Percentiles rank a stretch among this genome's conserved stretches.
Conservation (phyloP, 495 filamentous ascomycete genomes). For the Entonaema liquescens region DNA sequence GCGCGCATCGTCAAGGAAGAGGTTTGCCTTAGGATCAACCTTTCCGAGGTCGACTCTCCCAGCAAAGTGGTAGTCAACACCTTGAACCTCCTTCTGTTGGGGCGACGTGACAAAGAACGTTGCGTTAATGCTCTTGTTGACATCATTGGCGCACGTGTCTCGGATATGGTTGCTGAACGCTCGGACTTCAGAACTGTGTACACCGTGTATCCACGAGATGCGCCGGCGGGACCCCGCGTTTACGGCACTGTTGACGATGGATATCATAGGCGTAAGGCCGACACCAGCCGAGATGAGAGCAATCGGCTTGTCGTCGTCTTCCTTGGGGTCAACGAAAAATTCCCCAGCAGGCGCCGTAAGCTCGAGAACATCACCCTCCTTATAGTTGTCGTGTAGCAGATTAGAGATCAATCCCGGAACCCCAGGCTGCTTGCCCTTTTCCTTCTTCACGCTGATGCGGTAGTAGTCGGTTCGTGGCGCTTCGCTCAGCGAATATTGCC, state of each 20-base stretch:
- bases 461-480: constrained; percentile 65
- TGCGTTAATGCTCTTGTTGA: constrained; percentile 47
- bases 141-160: constrained; percentile 50
- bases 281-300: constrained; percentile 76
- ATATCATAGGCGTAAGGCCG: constrained; percentile 72
- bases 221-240: constrained; percentile 53
- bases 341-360: constrained; percentile 75
- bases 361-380: constrained; percentile 66
- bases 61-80: constrained; percentile 63
- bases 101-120: constrained; percentile 54
- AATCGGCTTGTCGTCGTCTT: constrained; percentile 55
- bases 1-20: constrained; percentile 61
- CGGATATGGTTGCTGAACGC: constrained; percentile 64
- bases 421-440: constrained; percentile 58
- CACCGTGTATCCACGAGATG: constrained; percentile 71
- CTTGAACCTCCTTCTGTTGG: constrained; percentile 57
- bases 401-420: constrained; percentile 76
- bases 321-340: constrained; percentile 67
- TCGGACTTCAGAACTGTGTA: constrained; percentile 55
- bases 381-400: constrained; percentile 68
- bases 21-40: constrained; percentile 57
- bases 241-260: constrained; percentile 69
- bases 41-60: constrained; percentile 65
- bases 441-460: constrained; percentile 76
- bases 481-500: constrained; percentile 79